Base-by-base conservation (phyloP, 2,329 filamentous ascomycete species). In the Dactylellina parvicollis region DNA sequence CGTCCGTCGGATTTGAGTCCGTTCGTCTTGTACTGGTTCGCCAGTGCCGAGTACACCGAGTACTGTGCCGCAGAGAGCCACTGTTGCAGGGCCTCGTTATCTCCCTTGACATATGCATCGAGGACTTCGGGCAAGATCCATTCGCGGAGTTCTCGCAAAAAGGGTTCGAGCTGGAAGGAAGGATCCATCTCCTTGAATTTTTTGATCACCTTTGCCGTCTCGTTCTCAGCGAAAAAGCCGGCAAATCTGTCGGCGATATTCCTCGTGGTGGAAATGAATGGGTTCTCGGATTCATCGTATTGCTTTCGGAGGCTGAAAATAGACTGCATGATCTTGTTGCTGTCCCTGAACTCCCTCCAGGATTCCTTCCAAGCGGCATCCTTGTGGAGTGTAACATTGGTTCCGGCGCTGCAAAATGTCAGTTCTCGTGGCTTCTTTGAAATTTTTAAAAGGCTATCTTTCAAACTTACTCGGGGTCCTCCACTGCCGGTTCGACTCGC, bases 21-120 rank as follows among this genome's bases (percentile, higher is more conserved):
- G 2, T 91, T 91, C 61, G 92, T 91, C 22, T 93, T 92, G 81
- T 98, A 98, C 82, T 99, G 95, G 82, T 96, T 92, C 75, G 94
- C 93, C 64, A 99, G 84, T n/a, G 95, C 95, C 78, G 94, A 91
- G 80, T 99, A 99, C 52, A 99, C 95, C 1, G 92, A 92, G 83
- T 91, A 99, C 80, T 99, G 95, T 1, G 95, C 94, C 32, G 95
- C 95, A 0, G 92, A 96, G 10, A 99, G 88, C 95, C 95, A 99
- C 34, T 96, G 86, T 82, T 95, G 96, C 60, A 99, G 84, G 0
- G 91, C 94, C 80, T 94, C 91, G 9, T 90, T 86, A 78, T 99
- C 95, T 47, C 93, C 95, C 85, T 96, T 98, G 78, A 99, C 95
- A 78, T 99, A 99, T 22, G 95, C 95, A 80, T 99, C 95, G 16